Conservation (phyloP, 225 moss, liverwort and hornwort species). For the Rhytidiadelphus loreus region DNA sequence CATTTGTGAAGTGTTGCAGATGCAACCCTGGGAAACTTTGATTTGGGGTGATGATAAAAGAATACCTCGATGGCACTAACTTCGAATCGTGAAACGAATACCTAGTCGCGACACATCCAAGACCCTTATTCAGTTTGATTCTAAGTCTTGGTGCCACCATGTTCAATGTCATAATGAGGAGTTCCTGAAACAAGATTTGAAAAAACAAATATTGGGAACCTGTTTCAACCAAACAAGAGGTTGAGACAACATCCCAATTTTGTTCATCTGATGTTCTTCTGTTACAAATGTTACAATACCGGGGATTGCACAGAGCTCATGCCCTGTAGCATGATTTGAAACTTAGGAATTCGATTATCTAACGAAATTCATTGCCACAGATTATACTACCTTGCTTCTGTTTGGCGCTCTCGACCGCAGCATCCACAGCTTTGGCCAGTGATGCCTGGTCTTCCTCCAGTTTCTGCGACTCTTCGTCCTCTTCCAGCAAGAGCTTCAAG, state of each 20-base stretch:
- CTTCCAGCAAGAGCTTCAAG: constrained; percentile 13
- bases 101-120: not conserved
- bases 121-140: not conserved
- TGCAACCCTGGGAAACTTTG: not conserved
- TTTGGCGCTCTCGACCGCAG: constrained; percentile 17
- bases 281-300: not conserved
- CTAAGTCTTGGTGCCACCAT: not conserved
- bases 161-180: not conserved
- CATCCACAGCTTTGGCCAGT: constrained; percentile 60
- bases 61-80: not conserved
- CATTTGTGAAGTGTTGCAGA: not conserved
- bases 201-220: no score
- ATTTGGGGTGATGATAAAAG: not conserved
- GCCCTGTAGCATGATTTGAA: not conserved
- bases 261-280: no score
- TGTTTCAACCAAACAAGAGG: not conserved
- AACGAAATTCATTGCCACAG: not conserved
- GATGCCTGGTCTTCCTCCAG: constrained; percentile 13
- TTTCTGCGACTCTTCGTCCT: constrained; percentile 18
- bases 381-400: not conserved
- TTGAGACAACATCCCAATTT: not conserved
- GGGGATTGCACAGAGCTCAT: not conserved
- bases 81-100: not conserved
- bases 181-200: not conserved
- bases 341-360: not conserved